These are phyloP conservation scores for Trichophyton benhamiae DNA, from an alignment of 2,329 filamentous ascomycete species.

Conservation along the genomic window DNA sequence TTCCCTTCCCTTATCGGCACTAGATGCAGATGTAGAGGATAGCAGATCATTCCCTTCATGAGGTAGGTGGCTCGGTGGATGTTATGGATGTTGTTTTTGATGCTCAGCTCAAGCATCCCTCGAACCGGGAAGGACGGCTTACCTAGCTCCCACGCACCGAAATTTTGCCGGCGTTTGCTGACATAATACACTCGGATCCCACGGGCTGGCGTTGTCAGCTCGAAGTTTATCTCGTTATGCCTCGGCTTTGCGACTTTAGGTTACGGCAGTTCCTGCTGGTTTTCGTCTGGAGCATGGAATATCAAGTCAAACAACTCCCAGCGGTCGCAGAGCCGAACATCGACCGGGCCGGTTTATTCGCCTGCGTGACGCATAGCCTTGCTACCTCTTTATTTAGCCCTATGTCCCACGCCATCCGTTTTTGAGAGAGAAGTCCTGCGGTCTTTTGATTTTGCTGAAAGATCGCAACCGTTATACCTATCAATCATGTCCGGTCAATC, in stretches of 20 bases:
- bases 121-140: not conserved
- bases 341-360: not conserved
- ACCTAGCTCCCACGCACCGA: not conserved
- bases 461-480: not conserved
- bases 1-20: not conserved
- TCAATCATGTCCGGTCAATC: conserved; percentile 42
- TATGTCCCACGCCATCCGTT: not conserved
- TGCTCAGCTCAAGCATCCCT: not conserved
- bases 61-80: no score
- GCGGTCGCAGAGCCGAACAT: not conserved
- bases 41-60: not conserved
- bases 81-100: not conserved
- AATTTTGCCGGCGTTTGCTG: not conserved
- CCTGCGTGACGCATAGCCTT: not conserved
- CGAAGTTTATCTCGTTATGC: not conserved
- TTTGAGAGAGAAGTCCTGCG: not conserved
- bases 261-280: not conserved
- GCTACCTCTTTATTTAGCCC: not conserved
- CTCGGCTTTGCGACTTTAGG: not conserved
- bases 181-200: not conserved
- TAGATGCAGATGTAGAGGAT: not conserved
- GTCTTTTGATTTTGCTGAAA: not conserved
- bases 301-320: not conserved
- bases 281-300: not conserved
- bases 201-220: not conserved